Evolutionary conservation across 176 grass and related monocot species (phyloP).

Genomic region (Triticum aestivum): IWGSC_CS_RefSeq_v2.1 NC_057808.1:259911029-259911528

Average conservation of each 20-base stretch:
- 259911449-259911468: conserved; percentile 63
- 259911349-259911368: conserved; percentile 66
- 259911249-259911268: conserved; percentile 55
- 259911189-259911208: not conserved
- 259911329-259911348: conserved; percentile 72
- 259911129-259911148: conserved; percentile 46
- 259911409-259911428: conserved; percentile 36
- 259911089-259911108: conserved; percentile 40
- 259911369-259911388: conserved; percentile 70
- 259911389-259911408: conserved; percentile 28
- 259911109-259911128: not conserved
- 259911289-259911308: conserved; percentile 50
- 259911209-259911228: conserved; percentile 38
- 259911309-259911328: conserved; percentile 88
- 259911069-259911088: conserved; percentile 75
- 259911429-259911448: conserved; percentile 53
- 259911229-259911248: not conserved
- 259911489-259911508: conserved; percentile 72
- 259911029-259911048: conserved; percentile 80
- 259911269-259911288: conserved; percentile 55
- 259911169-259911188: conserved; percentile 47
- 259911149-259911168: conserved; percentile 62
- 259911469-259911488: conserved; percentile 60
- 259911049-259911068: conserved; percentile 69
- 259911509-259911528: conserved; percentile 50